These are phyloP conservation scores for Sporisorium graminicola DNA, from an alignment of 1,284 basidiomycete genomes.

Conservation along the genomic window DNA sequence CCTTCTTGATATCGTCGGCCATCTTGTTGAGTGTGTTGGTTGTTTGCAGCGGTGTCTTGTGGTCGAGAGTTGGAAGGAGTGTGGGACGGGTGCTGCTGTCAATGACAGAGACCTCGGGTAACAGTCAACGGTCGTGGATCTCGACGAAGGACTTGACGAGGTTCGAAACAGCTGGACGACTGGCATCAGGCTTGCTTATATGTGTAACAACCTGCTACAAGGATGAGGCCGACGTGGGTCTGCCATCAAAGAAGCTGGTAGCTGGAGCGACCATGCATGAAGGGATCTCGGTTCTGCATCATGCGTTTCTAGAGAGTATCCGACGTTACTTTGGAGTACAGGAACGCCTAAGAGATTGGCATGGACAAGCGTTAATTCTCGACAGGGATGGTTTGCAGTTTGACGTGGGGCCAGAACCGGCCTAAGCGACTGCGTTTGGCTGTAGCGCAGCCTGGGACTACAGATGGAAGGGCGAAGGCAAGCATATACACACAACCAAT, in stretches of 20 bases:
- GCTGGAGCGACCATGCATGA: no score
- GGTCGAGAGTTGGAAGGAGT: background rate
- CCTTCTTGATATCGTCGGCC: constrained; percentile 14
- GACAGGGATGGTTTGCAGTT: no score
- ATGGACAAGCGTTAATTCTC: no score
- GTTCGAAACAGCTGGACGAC: background rate
- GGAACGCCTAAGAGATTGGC: no score
- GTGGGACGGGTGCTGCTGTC: background rate
- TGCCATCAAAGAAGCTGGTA: no score
- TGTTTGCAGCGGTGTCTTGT: background rate
- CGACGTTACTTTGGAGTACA: no score
- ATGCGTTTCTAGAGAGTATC: no score
- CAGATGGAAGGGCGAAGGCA: no score
- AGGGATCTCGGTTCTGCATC: background rate
- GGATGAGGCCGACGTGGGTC: background rate
- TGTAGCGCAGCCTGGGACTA: no score
- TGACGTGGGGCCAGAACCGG: no score
- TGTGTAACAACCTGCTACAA: background rate
- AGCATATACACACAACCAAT: no score
- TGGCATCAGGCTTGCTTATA: background rate
- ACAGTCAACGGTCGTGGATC: constrained; percentile 5
- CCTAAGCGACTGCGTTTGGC: no score
- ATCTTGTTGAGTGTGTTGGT: background rate
- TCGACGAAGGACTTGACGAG: constrained; percentile 10
- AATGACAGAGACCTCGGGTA: constrained; percentile 5